phyloP scores from a whole-genome alignment of 2,329 filamentous ascomycete species.

The Fusarium oxysporum region DNA sequence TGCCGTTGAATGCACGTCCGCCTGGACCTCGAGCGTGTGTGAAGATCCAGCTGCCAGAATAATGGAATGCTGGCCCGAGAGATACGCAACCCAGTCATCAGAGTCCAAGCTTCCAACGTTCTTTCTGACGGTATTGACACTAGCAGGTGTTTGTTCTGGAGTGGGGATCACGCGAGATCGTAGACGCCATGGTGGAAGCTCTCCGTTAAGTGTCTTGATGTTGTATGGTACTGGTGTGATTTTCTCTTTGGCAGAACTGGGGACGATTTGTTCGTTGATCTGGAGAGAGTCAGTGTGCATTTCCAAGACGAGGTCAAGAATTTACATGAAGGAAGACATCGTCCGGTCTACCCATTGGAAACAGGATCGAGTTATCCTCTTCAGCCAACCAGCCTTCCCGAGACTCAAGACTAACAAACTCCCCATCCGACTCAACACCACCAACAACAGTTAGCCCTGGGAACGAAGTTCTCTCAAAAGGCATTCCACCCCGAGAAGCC shows the following conservation, averaged over 20 bases:
- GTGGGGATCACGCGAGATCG: neutral
- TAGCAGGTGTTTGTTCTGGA: neutral
- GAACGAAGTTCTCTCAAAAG: neutral
- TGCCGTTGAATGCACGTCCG: neutral
- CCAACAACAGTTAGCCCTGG: neutral
- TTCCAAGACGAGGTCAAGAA: fast-evolving
- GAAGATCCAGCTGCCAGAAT: neutral
- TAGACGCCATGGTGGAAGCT: neutral
- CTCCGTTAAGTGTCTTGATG: neutral
- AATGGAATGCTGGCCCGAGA: fast-evolving
- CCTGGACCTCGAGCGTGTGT: neutral
- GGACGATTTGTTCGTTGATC: neutral
- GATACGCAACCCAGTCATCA: neutral
- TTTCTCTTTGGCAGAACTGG: fast-evolving
- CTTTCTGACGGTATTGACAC: neutral
- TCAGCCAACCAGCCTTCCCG: neutral
- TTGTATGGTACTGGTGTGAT: neutral
- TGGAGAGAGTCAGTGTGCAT: fast-evolving
- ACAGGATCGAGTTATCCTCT: neutral
- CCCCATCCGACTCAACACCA: neutral
- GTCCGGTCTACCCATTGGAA: neutral
- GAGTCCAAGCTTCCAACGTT: fast-evolving
- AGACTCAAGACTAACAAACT: neutral
- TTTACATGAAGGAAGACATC: neutral
- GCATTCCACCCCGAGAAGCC: neutral